Evolutionary conservation across 140 eudicot species (phyloP).

Genomic region (Erigeron philadelphicus): DNA sequence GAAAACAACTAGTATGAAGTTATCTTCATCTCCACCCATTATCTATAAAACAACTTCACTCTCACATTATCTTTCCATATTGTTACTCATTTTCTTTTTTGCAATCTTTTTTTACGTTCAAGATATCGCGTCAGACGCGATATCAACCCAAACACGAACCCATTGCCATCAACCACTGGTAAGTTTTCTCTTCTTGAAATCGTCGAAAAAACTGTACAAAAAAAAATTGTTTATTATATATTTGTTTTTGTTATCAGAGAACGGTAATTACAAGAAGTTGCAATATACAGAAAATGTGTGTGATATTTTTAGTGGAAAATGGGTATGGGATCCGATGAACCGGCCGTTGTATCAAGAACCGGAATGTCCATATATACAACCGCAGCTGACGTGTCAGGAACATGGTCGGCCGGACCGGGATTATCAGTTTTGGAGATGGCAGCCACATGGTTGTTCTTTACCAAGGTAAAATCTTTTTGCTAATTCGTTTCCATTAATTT

Average conservation of each 20-base stretch:
- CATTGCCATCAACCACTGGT: slow-evolving; percentile 30
- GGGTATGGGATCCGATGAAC: slow-evolving; percentile 68
- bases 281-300: slow-evolving; percentile 47
- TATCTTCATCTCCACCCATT: slow-evolving; percentile 28
- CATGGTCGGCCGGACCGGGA: slow-evolving; percentile 80
- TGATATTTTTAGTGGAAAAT: slow-evolving; percentile 58
- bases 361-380: slow-evolving; percentile 81
- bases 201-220: too few species aligned
- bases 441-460: slow-evolving; percentile 70
- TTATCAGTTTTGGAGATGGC: slow-evolving; percentile 88
- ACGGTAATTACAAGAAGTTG: slow-evolving; percentile 41
- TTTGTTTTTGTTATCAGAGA: slow-evolving; percentile 30
- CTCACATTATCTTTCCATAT: slow-evolving; percentile 46
- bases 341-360: slow-evolving; percentile 67
- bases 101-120: slow-evolving; percentile 49
- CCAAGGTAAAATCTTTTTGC: slow-evolving; percentile 41
- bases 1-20: slow-evolving; percentile 37
- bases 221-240: too few species aligned
- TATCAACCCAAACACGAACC: neutral
- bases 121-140: slow-evolving; percentile 32
- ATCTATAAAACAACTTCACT: slow-evolving; percentile 34
- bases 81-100: slow-evolving; percentile 48
- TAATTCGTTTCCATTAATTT: too few species aligned
- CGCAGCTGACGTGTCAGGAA: slow-evolving; percentile 74
- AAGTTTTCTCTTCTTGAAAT: slow-evolving; percentile 4